Conservation (phyloP, 2,329 filamentous ascomycete genomes). For the Diaporthe sp. region DNA sequence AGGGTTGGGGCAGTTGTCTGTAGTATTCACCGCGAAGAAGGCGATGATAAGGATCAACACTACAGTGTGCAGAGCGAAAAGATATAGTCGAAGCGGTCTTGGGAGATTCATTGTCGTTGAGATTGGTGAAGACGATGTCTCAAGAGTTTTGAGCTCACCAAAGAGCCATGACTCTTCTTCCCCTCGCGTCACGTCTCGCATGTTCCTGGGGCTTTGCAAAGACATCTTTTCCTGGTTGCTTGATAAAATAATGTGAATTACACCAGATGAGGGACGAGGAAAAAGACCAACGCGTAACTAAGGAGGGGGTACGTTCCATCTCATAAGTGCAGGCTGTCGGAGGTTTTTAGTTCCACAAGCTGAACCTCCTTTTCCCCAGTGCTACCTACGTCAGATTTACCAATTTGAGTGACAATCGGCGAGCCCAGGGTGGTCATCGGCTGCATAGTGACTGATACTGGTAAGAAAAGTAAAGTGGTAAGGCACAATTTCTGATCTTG, state of each 20-base stretch:
- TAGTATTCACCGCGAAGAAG: not conserved
- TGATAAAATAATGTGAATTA: not conserved
- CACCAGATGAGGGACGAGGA: not conserved
- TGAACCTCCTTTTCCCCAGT: not conserved
- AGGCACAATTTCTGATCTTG: not conserved
- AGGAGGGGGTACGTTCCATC: not conserved
- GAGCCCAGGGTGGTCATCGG: not conserved
- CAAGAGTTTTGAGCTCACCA: not conserved
- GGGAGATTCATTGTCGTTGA: not conserved
- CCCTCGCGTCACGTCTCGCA: not conserved
- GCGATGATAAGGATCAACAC: not conserved
- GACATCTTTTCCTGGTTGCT: not conserved
- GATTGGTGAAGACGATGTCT: not conserved
- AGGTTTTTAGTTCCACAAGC: not conserved
- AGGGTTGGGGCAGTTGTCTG: not conserved
- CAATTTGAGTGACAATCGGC: not conserved
- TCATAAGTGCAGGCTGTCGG: too few species aligned
- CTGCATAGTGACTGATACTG: not conserved
- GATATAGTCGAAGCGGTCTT: not conserved
- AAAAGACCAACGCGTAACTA: not conserved
- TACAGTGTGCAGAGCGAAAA: not conserved
- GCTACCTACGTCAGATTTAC: not conserved
- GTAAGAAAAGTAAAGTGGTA: not conserved
- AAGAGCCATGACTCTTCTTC: not conserved
- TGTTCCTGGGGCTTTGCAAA: not conserved